Evolutionary conservation across 1,284 basidiomycete species (phyloP), one percentile per base, ranked within the genome.

Genomic region (Leccinum solheimii): DNA sequence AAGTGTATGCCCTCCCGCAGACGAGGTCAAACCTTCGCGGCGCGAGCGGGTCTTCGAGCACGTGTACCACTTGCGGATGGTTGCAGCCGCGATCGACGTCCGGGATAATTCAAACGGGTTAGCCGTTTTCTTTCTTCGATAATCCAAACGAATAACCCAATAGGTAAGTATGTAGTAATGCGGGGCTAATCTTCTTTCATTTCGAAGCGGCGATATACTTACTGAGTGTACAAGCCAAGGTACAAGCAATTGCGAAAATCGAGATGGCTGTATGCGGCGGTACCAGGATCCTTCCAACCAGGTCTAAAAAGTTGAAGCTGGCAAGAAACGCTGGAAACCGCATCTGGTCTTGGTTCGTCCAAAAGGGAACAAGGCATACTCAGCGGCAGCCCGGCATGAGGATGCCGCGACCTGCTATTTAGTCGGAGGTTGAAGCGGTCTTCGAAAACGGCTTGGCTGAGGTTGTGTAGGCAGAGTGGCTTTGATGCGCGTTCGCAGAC

Each of bases 401-500:
- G 52, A 57, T 64, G 61, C 68, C 69, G 63, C 43, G 38, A 32
- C 70, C 16, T 36, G 21, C 4, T 48, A 48, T 48, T 48, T 48
- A 48, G 21, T 68, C 68, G 68, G 67, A 70, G 69, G 60, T 65
- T 62, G 54, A 63, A 73, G 60, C 72, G 73, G 73, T 32, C 58
- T 56, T 36, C 51, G 43, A 77, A 74, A 66, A 56, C 58, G 55
- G 57, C 64, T 65, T 56, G 56, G 68, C 66, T 66, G 66, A 69
- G 71, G 72, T 73, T 72, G 72, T 75, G 72, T 62, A 60, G 69
- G 66, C 67, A 67, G 69, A 62, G 73, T 76, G 75, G 72, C 72
- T 74, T 68, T 67, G 66, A 74, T 69, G 71, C 56, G 74, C 73
- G 73, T 74, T 71, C 65, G 62, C 62, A 61, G 57, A 64, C 65